Evolutionary conservation across 2,329 filamentous ascomycete genomes (phyloP).

Genomic region (Exophiala sp.): DNA sequence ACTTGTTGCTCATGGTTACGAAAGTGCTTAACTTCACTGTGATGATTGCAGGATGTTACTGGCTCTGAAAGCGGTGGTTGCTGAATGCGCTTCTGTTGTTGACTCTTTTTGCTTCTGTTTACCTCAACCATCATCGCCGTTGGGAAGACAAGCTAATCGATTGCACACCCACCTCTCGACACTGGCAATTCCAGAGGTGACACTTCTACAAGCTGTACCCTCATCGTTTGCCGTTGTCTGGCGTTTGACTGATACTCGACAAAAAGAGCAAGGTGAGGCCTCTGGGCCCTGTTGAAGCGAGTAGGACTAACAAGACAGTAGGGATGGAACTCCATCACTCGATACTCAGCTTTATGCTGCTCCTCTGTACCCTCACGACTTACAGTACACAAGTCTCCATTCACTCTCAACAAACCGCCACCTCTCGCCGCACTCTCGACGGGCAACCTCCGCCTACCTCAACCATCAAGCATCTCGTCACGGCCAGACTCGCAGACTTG

Average conservation of each 20-base stretch:
- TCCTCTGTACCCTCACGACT: constrained; percentile 9
- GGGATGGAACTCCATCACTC: constrained; percentile 11
- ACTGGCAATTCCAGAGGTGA: too few relatives aligned
- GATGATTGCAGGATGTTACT: too few relatives aligned
- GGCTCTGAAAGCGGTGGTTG: too few relatives aligned
- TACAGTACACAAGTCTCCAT: not conserved
- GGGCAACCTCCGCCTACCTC: constrained; percentile 9
- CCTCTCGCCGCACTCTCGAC: constrained; percentile 9
- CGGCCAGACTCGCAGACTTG: constrained; percentile 6
- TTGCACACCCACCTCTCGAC: too few relatives aligned
- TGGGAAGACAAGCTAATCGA: too few relatives aligned
- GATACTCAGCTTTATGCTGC: constrained; percentile 20
- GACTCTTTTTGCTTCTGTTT: too few relatives aligned
- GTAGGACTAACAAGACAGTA: constrained; percentile 3
- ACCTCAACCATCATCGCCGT: too few relatives aligned
- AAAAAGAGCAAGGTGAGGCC: constrained; percentile 2
- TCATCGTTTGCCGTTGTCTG: too few relatives aligned
- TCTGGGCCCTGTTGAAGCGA: not conserved
- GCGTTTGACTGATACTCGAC: too few relatives aligned
- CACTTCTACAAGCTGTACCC: not conserved
- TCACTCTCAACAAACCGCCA: constrained; percentile 5
- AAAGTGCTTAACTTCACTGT: too few relatives aligned
- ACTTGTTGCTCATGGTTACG: too few relatives aligned
- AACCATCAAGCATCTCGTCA: constrained; percentile 11
- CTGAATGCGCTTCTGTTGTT: too few relatives aligned